Conservation (phyloP, 139 green algal species). For the Penium margaritaceum region DNA sequence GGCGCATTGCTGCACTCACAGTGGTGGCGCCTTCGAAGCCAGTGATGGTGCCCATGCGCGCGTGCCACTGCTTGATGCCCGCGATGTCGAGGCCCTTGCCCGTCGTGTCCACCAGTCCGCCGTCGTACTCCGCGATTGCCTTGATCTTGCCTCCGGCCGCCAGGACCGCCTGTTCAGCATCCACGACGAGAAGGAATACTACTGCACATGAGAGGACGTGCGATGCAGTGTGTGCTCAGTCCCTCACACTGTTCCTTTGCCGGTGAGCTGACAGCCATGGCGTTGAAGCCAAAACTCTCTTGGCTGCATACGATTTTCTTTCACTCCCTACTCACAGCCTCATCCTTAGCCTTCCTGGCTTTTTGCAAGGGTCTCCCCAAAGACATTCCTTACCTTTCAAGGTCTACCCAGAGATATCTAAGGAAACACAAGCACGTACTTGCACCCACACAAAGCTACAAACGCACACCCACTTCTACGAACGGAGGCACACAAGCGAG, state of each 20-base stretch:
- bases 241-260: not conserved
- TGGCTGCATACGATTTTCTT: not conserved
- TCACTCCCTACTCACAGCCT: not conserved
- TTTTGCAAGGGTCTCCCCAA: too few relatives aligned
- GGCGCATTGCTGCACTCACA: too few relatives aligned
- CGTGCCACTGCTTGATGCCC: conserved; percentile 29
- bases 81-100: conserved; percentile 40
- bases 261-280: not conserved
- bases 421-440: too few relatives aligned
- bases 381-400: too few relatives aligned
- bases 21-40: conserved; percentile 39
- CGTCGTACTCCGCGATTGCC: conserved; percentile 42
- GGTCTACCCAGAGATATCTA: too few relatives aligned
- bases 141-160: conserved; percentile 43
- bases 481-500: too few relatives aligned
- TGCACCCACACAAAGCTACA: too few relatives aligned
- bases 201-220: too few relatives aligned
- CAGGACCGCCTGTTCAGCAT: conserved; percentile 29
- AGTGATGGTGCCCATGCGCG: conserved; percentile 26
- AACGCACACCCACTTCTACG: too few relatives aligned
- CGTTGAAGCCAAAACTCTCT: not conserved
- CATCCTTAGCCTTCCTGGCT: too few relatives aligned
- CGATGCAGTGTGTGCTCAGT: too few relatives aligned
- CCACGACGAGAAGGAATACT: not conserved
- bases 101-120: conserved; percentile 36